A percentile compares a stretch with the other conserved stretches of the same genome.
Conservation (phyloP, 805 yeast genomes). For the Kuraishia piskuri region DNA sequence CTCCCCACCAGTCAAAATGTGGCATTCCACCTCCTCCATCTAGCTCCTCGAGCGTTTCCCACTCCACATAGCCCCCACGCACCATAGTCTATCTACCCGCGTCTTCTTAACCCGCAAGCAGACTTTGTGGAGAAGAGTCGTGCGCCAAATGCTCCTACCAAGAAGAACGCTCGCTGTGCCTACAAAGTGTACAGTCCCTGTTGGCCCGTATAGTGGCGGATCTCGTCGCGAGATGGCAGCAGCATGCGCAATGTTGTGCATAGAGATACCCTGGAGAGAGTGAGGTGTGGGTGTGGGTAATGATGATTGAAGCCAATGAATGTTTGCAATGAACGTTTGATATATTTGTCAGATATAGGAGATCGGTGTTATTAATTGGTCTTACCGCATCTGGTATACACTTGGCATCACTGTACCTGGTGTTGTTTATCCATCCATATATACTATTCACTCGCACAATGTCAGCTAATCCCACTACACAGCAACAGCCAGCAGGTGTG, state of each 20-base stretch:
- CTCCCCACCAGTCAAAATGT: too few species aligned
- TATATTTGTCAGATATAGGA: background rate
- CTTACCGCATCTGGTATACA: too few species aligned
- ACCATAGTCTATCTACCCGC: too few species aligned
- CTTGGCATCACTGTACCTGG: too few species aligned
- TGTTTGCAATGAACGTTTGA: too few species aligned
- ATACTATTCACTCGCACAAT: background rate
- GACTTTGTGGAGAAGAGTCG: background rate
- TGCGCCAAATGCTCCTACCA: background rate
- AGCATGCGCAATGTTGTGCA: background rate
- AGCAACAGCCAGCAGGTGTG: background rate
- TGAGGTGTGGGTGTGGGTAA: background rate
- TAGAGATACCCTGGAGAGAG: background rate
- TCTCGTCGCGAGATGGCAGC: background rate
- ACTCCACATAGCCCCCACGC: too few species aligned
- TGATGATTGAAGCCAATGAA: background rate
- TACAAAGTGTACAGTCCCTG: too few species aligned
- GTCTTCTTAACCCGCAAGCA: background rate
- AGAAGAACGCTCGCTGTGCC: too few species aligned
- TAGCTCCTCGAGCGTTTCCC: too few species aligned
- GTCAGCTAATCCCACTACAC: background rate
- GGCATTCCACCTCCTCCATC: too few species aligned
- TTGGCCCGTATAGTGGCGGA: background rate
- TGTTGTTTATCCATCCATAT: background rate
- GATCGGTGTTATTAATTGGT: too few species aligned